These are phyloP conservation scores for Cercospora zeae-maydis DNA, from an alignment of 2,329 filamentous ascomycete genomes.

Conservation along the genomic window DNA sequence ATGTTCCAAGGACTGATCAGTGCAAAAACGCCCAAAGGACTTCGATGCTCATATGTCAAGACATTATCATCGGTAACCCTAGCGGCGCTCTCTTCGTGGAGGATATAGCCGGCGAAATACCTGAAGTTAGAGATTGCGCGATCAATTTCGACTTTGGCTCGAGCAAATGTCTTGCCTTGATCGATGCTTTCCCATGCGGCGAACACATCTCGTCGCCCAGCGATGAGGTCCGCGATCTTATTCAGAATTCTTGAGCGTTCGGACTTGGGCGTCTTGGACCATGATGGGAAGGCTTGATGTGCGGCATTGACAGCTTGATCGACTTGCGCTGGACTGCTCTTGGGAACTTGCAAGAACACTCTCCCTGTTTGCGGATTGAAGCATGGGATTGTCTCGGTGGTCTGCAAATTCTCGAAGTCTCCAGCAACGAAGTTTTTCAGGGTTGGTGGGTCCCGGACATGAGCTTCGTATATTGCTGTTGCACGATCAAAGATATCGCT, in stretches of 20 bases:
- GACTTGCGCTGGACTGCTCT: slow-evolving; percentile 5
- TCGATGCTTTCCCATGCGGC: slow-evolving; percentile 17
- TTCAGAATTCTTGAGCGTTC: slow-evolving; percentile 6
- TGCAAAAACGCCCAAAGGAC: slow-evolving; percentile 13
- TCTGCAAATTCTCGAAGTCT: background rate
- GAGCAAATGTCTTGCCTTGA: slow-evolving; percentile 16
- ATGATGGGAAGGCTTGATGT: slow-evolving; percentile 10
- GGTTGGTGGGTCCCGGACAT: background rate
- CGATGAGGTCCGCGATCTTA: slow-evolving; percentile 11
- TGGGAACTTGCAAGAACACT: slow-evolving; percentile 10
- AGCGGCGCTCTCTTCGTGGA: slow-evolving; percentile 14
- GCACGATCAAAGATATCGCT: background rate
- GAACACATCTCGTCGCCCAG: background rate
- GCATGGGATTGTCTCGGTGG: background rate
- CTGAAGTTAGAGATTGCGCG: slow-evolving; percentile 14
- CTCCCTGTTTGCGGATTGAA: slow-evolving; percentile 11
- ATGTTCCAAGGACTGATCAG: slow-evolving; percentile 18
- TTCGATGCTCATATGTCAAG: slow-evolving; percentile 14
- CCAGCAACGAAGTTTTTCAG: slow-evolving; percentile 14
- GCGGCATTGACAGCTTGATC: slow-evolving; percentile 9
- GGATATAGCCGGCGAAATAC: slow-evolving; percentile 16
- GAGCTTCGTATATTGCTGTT: background rate
- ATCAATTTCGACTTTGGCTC: slow-evolving; percentile 14
- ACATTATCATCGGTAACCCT: slow-evolving; percentile 12
- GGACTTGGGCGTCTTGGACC: slow-evolving; percentile 11